phyloP scores from a whole-genome alignment of 2,329 filamentous ascomycete genomes.

The Sphaerostilbella broomeana region DNA sequence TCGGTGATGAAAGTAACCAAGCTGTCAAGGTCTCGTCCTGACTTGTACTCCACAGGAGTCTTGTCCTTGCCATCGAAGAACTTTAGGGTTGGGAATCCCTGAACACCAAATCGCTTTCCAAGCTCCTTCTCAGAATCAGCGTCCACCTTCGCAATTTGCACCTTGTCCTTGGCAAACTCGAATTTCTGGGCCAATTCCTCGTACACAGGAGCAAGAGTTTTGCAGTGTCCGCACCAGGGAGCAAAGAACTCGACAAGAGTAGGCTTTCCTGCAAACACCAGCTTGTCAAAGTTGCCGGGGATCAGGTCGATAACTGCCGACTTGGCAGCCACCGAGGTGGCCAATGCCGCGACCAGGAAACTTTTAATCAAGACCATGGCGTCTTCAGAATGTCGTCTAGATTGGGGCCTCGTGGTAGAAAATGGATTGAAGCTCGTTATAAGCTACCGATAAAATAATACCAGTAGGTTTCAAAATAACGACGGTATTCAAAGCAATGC shows the following conservation, averaged over 20 bases:
- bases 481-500: background rate
- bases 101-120: constrained; percentile 78
- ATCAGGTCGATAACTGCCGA: constrained; percentile 87
- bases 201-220: constrained; percentile 89
- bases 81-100: constrained; percentile 95
- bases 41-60: constrained; percentile 75
- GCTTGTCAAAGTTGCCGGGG: constrained; percentile 82
- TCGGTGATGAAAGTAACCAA: constrained; percentile 73
- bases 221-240: constrained; percentile 99
- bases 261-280: constrained; percentile 88
- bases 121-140: constrained; percentile 82
- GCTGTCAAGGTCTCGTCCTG: constrained; percentile 81
- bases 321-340: constrained; percentile 54
- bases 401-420: constrained; percentile 1
- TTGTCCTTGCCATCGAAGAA: constrained; percentile 95
- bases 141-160: constrained; percentile 92
- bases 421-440: constrained; percentile 1
- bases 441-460: no score
- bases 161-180: constrained; percentile 61
- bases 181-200: constrained; percentile 72
- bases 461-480: no score
- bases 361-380: constrained; percentile 54
- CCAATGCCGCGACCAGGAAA: constrained; percentile 51
- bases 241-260: constrained; percentile 98
- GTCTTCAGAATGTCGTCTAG: constrained; percentile 11